Evolutionary conservation across 2,329 filamentous ascomycete species (phyloP), one percentile per base, ranked within the genome.

Genomic region (Colletotrichum paranaense): DNA sequence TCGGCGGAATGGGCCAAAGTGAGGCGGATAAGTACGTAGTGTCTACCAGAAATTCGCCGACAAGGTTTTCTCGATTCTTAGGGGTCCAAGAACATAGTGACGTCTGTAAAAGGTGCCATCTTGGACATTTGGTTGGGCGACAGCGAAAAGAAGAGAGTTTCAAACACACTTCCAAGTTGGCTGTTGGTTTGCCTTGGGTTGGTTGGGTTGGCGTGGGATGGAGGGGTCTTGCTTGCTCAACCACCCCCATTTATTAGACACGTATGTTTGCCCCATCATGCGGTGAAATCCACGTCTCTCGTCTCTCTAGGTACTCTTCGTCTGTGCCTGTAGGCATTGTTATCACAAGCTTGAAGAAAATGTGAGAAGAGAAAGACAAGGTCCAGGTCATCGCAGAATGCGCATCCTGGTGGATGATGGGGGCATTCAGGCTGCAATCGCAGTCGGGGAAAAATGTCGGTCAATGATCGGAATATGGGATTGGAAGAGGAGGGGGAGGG

Each of bases 371-470:
- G 19, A 6, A 9, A 46, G 62, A 52, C 49, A 62, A 68, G 46
- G 38, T 58, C 28, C 42, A 62, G 46, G 38, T 53, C 28, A 32
- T 59, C 35, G 62, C 30, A 63, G 26, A 30, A 24, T 49, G 16
- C 42, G 42, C 42, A 49, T 49, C 42, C 42, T 49, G 42, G 42
- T 49, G 42, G 42, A 49, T 3, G 42, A n/a, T 49, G 42, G 42
- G 42, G 42, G 42, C 3, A 49, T 49, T 49, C 42, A 19, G 42
- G 42, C 42, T 49, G 42, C 42, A 49, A 49, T 49, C 42, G 38
- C 14, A 16, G 16, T 42, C 14, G 14, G 38, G 38, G 2, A 60
- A 64, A 72, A 69, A 69, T 53, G 57, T 69, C 59, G 69, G 66
- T 69, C 42, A 64, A 42, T 49, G 24, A 32, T 59, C 16, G 46